A percentile compares a stretch with the other conserved stretches of the same genome.
Conservation (phyloP, 2,329 filamentous ascomycete species). For the Colletotrichum sp. region DNA sequence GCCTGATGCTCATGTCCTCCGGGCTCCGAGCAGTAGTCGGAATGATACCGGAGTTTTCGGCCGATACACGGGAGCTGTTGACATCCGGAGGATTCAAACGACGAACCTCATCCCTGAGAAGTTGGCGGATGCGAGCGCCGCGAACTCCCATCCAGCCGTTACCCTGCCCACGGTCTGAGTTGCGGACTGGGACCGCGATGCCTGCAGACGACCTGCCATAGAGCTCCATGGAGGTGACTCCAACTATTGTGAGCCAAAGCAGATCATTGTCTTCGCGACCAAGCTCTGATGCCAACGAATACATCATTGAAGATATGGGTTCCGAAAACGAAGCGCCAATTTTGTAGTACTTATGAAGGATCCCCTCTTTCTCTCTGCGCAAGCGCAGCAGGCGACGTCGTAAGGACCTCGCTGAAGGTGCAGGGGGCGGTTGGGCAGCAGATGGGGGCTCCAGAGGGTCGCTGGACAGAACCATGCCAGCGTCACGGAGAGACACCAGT, state of each 20-base stretch:
- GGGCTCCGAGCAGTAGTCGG: slow-evolving; percentile 87
- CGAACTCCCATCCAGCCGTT: slow-evolving; percentile 83
- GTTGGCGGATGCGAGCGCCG: slow-evolving; percentile 81
- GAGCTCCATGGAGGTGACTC: slow-evolving; percentile 90
- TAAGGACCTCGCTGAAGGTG: slow-evolving; percentile 73
- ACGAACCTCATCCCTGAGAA: slow-evolving; percentile 90
- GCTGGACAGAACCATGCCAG: slow-evolving; percentile 50
- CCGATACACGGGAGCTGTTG: slow-evolving; percentile 63
- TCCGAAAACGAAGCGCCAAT: slow-evolving; percentile 92
- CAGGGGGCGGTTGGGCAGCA: slow-evolving; percentile 61
- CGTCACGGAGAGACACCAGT: slow-evolving; percentile 58
- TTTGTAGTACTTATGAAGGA: slow-evolving; percentile 83
- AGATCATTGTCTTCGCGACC: slow-evolving; percentile 97
- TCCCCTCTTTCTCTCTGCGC: slow-evolving; percentile 75
- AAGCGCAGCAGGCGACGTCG: slow-evolving; percentile 76
- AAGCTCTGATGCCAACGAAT: slow-evolving; percentile 91
- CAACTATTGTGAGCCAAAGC: slow-evolving; percentile 93
- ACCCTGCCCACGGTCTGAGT: slow-evolving; percentile 58
- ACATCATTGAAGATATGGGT: slow-evolving; percentile 92
- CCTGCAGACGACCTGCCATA: slow-evolving; percentile 87
- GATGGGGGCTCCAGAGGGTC: slow-evolving; percentile 59
- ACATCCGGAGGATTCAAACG: slow-evolving; percentile 84
- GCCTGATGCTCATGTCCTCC: slow-evolving; percentile 87
- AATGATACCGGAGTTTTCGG: slow-evolving; percentile 79
- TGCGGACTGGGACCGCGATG: slow-evolving; percentile 64